These are phyloP conservation scores for Stachybotrys elegans DNA, from an alignment of 2,329 filamentous ascomycete genomes.

Conservation along the genomic window DNA sequence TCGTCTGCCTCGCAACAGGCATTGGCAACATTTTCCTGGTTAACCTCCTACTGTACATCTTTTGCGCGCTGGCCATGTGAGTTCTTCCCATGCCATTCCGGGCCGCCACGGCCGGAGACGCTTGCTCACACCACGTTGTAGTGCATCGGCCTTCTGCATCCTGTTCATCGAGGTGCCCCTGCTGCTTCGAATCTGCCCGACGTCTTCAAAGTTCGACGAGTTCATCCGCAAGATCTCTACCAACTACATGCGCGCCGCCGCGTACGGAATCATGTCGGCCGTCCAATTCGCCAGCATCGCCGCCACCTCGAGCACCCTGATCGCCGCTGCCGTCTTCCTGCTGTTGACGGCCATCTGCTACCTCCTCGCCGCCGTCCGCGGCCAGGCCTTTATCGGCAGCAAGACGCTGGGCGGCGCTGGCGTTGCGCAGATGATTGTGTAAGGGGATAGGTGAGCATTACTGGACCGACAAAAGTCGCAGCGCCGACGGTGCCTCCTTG, in stretches of 20 bases:
- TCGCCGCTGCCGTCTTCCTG: conserved; percentile 81
- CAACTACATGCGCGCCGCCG: conserved; percentile 91
- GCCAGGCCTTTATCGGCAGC: conserved; percentile 83
- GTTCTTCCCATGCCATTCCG: conserved; percentile 18
- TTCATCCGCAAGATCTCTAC: conserved; percentile 90
- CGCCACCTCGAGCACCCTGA: conserved; percentile 61
- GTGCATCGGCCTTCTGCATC: conserved; percentile 66
- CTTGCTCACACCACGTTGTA: conserved; percentile 24
- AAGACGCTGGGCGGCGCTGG: conserved; percentile 94
- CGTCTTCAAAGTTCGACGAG: conserved; percentile 79
- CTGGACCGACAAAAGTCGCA: too few species aligned
- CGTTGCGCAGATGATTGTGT: conserved; percentile 97
- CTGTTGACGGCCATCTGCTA: conserved; percentile 77
- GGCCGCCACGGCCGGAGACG: too few species aligned
- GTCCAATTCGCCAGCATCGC: conserved; percentile 82
- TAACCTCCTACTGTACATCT: conserved; percentile 41
- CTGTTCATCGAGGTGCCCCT: conserved; percentile 89
- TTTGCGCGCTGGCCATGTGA: conserved; percentile 50
- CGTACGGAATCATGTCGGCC: conserved; percentile 76
- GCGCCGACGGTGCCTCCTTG: too few species aligned
- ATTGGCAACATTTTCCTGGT: conserved; percentile 63
- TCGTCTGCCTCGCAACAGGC: conserved; percentile 64
- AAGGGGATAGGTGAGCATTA: too few species aligned
- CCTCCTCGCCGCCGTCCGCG: conserved; percentile 69
- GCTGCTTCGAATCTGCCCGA: conserved; percentile 95